Base-by-base conservation (phyloP, 2,329 filamentous ascomycete species). In the Stenocarpella maydis region DNA sequence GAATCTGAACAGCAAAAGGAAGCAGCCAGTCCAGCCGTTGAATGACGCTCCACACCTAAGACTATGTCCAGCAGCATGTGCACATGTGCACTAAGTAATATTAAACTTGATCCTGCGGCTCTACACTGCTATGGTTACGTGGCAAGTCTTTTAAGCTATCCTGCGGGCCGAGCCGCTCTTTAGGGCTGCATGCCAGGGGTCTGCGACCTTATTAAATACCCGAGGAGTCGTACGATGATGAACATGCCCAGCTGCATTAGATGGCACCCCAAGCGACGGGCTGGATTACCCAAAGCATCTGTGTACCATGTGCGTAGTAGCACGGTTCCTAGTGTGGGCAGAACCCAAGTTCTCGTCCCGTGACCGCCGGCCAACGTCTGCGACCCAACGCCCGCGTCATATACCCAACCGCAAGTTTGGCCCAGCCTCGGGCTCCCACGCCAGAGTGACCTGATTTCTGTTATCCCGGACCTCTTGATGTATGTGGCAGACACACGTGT, bases 181-280 rank as follows among this genome's bases (percentile, higher is more conserved):
- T 63, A 63, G 43, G 58, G 58, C 58, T 63, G 58, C 28, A 49
- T 37, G 43, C 43, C 58, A 63, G 28, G 58, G 58, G 49, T 63
- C 58, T 63, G 19, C 26, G 10, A 49, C 43, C n/a, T 10, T 49
- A 10, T 34, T 49, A n/a, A n/a, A n/a, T n/a, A n/a, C 37, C 58
- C 28, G 58, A 49, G 37, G n/a, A 63, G 31, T 63, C 28, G 58
- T 49, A 63, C 58, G 58, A 63, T 63, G 28, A 63, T 63, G 58
- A 43, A 37, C 58, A 47, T 47, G 58, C 41, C 58, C n/a, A 49
- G 58, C 14, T 37, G n/a, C 47, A 8, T 41, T 34, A 49, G 58
- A 47, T 24, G 58, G n/a, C 58, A 34, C 26, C n/a, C 58, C 41
- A 34, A 63, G 58, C 28, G 58, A 41, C 12, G 58, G 28, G 34